Evolutionary conservation across 1,139 yeast species (phyloP).

Genomic region (Lodderomyces orthopsilosis): DNA sequence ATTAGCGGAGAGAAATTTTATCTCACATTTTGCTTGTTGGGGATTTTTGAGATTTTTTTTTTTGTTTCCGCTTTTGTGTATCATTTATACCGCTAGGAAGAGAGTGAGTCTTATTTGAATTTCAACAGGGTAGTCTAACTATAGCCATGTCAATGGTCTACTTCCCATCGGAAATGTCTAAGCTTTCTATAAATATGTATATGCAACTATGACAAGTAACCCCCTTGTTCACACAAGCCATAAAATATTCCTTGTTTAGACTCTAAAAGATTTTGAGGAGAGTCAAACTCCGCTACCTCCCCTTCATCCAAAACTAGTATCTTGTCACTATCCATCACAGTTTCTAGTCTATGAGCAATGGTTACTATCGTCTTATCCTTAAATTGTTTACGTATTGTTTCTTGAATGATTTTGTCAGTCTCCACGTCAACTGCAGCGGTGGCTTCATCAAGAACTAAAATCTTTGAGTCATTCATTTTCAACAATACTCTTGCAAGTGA

Average conservation of each 20-base stretch:
- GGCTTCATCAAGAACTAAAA: conserved; percentile 76
- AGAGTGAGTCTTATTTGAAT: too few relatives aligned
- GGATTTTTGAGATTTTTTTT: too few relatives aligned
- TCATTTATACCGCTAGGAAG: too few relatives aligned
- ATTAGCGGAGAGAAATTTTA: too few relatives aligned
- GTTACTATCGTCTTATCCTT: conserved; percentile 68
- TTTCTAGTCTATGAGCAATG: conserved; percentile 80
- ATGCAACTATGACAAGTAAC: conserved; percentile 10
- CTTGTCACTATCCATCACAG: conserved; percentile 75
- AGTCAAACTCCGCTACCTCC: conserved; percentile 63
- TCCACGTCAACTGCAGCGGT: conserved; percentile 84
- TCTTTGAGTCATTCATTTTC: conserved; percentile 50
- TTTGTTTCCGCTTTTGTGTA: too few relatives aligned
- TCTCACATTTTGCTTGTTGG: too few relatives aligned
- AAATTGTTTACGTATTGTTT: conserved; percentile 66
- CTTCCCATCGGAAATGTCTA: too few relatives aligned
- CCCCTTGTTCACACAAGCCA: conserved; percentile 19
- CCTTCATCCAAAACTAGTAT: conserved; percentile 72
- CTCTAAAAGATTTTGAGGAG: conserved; percentile 36
- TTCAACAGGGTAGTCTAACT: too few relatives aligned
- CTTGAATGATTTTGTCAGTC: conserved; percentile 73
- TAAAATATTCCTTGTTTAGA: conserved; percentile 17
- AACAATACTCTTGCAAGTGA: conserved; percentile 74
- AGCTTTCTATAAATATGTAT: background rate
- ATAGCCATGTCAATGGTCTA: too few relatives aligned